Evolutionary conservation across 2,329 filamentous ascomycete genomes (phyloP), one percentile per base, ranked within the genome.

Genomic region (Fusarium dimerum): DNA sequence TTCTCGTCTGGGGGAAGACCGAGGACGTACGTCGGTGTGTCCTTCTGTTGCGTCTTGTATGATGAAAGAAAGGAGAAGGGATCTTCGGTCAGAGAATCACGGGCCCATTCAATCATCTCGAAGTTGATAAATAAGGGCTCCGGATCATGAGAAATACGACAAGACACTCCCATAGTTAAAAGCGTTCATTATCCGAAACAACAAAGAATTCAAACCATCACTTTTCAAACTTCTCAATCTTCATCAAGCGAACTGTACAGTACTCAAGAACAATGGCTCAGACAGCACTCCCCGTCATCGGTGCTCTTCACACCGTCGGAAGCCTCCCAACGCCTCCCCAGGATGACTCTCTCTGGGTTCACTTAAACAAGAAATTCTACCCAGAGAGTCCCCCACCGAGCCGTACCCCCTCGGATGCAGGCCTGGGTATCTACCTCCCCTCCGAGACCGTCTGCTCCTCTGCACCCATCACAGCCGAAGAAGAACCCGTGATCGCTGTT

Each of bases 401-500:
- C 45, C 53, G 42, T 17, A 40, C 52, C 9, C 45, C 42, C 2
- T 49, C 55, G n/a, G 47, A 47, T 5, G 29, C 42, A 6, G 52
- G 46, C 3, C 26, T 41, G 29, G 16, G 20, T 8, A 13, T 51
- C 13, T 36, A 36, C 32, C 32, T 36, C 32, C 32, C 32, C 10
- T 36, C 32, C 32, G 10, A 11, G 32, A 36, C 32, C 10, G 29
- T 20, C 12, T n/a, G 29, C 6, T 18, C 18, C 7, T 16, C 44
- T 2, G 16, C 40, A 7, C 15, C 48, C 16, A 46, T 60, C 36
- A 32, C 29, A n/a, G n/a, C 38, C 7, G 32, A 50, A 0, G 44
- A 47, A 9, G 56, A 68, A 7, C 69, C 73, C 4, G 20, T 73
- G 3, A 69, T 80, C 5, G 77, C 76, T 36, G 71, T 81, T 16